Percentiles rank a stretch among this genome's conserved stretches.
Evolutionary conservation across 192 early-diverging fungal genomes (phyloP).

Genomic region (Dispira simplex): DNA sequence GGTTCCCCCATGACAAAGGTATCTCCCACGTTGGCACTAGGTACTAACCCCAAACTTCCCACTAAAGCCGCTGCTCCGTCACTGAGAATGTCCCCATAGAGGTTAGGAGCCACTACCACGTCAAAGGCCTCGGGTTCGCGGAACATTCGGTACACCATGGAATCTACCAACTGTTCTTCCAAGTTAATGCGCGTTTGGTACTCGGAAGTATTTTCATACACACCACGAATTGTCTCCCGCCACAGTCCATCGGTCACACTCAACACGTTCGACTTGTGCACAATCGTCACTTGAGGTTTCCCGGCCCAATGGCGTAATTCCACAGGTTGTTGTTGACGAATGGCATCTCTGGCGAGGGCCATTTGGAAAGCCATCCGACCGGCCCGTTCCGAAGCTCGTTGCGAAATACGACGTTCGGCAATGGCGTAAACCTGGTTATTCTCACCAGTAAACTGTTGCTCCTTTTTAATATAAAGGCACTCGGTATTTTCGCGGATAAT

Average conservation of each 20-base stretch:
- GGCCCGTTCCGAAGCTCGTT: slow-evolving; percentile 72
- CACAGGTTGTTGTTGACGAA: slow-evolving; percentile 37
- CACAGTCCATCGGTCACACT: slow-evolving; percentile 92
- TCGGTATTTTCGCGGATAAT: slow-evolving; percentile 98
- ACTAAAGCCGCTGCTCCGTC: slow-evolving; percentile 96
- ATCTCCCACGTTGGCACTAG: slow-evolving; percentile 93
- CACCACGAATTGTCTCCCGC: slow-evolving; percentile 74
- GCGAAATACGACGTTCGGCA: slow-evolving; percentile 84
- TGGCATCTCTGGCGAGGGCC: slow-evolving; percentile 61
- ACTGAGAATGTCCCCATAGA: slow-evolving; percentile 96
- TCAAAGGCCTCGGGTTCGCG: slow-evolving; percentile 92
- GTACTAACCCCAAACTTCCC: slow-evolving; percentile 88
- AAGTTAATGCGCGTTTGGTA: slow-evolving; percentile 47
- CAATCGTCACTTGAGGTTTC: slow-evolving; percentile 71
- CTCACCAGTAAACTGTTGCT: slow-evolving; percentile 32
- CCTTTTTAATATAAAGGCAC: slow-evolving; percentile 61
- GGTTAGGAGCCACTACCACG: slow-evolving; percentile 92
- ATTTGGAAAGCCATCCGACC: slow-evolving; percentile 87
- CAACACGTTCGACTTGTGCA: slow-evolving; percentile 97
- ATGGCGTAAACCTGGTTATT: slow-evolving; percentile 39
- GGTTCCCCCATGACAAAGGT: slow-evolving; percentile 92
- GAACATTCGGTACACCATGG: slow-evolving; percentile 99
- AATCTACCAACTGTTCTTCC: slow-evolving; percentile 97
- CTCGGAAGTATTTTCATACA: slow-evolving; percentile 45
- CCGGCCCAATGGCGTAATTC: slow-evolving; percentile 48